Base-by-base conservation (phyloP, 805 yeast species). In the Kluyveromyces nonfermentans region DNA sequence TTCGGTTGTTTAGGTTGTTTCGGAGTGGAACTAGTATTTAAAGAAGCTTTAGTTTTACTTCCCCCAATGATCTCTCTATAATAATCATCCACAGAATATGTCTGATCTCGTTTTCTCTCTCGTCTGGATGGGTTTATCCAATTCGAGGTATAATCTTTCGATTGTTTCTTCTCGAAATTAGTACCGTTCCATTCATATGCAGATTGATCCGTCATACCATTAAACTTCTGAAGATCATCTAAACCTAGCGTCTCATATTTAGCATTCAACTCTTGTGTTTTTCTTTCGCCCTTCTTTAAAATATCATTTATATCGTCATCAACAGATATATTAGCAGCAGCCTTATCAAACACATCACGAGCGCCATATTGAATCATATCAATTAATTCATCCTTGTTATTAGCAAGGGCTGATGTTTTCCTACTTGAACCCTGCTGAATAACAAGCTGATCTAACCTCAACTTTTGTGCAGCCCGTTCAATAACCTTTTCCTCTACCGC, bases 311-410 rank as follows among this genome's bases (percentile, higher is more conserved):
- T 85, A 60, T 90, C 96, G 43, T 76, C 81, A 47, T 65, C 69
- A 41, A 52, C 56, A 42, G 57, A 54, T 44, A 56, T 46, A 59
- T 51, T 58, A 1, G 57, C 57, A 5, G 63, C 52, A 9, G 61
- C 55, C 18, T 72, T 63, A 48, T 85, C 90, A 61, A 93, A 83
- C 16, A 93, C 89, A 37, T 80, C 78, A 59, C 83, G 82, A 1
- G 98, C 98, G 46, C 98, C 98, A 63, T 82, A 95, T 63, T 90
- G 97, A 62, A 90, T 90, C 97, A 93, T 93, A 40, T 84, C 86
- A 19, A 90, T 67, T 54, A 90, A 75, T 57, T 89, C 97, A 55
- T 87, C 97, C 57, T 85, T 85, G 5, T 74, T 65, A 52, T 73
- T 80, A 8, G 57, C 58, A 7, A 56, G 36, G 21, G 51, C 50